Base-by-base conservation (phyloP, 768 basidiomycete genomes). In the Kwoniella dendrophila region DNA sequence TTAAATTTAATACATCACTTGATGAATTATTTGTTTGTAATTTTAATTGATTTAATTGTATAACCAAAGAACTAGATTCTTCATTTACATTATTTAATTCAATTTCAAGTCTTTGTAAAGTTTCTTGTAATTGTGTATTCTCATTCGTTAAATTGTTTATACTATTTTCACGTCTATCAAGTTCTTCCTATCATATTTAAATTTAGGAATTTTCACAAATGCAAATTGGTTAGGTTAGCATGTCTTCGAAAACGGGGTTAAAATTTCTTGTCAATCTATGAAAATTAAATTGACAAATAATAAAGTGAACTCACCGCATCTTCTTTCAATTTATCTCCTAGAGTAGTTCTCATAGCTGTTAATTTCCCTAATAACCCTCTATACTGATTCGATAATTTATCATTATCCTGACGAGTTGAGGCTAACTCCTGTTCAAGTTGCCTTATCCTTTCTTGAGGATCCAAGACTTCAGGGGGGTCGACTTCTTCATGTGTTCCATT, bases 281-380 rank as follows among this genome's bases (percentile, higher is more conserved):
- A 47, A 7, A 27, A 16, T 8, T 36, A 8, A 36, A 36, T 36
- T 16, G n/a, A n/a, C 16, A 36, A 36, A 8, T 20, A n/a, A 43
- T 10, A 40, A 38, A 24, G 30, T 40, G 3, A 20, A 84, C 87
- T 69, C 82, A 98, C 96, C 72, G 96, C 96, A 80, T 98, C 96
- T 78, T 95, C 91, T 78, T 90, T 87, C 58, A 98, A 83, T 79
- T 97, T 97, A 76, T 91, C 94, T 32, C 94, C 92, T 53, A 98
- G 82, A 22, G 90, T 90, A 36, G 88, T 90, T 24, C 94, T 86
- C 94, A 99, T 97, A 33, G 88, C 85, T 2, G 92, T 93, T 47
- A 98, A 82, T 80, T 92, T 97, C 38, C 87, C 86, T 18, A 99
- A 83, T 36, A 99, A 83, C 66, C 85, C 88, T 62, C 86, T 86